These are phyloP conservation scores for Neocucurbitaria cava DNA, from an alignment of 2,329 filamentous ascomycete genomes.

Conservation along the genomic window DNA sequence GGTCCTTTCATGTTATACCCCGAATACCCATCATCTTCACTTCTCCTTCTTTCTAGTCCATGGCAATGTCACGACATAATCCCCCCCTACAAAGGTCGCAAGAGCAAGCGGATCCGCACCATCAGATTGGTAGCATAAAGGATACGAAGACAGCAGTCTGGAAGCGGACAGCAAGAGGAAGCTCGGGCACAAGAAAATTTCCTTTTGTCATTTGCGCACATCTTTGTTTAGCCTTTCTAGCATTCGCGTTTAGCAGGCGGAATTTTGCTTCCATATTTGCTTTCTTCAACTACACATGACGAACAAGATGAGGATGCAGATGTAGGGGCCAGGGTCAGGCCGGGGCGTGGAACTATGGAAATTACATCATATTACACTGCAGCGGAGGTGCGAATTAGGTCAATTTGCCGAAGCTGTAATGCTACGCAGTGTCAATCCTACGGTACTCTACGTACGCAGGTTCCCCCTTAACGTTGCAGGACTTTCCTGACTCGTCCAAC, in stretches of 20 bases:
- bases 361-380: constrained; percentile 10
- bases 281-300: constrained; percentile 5
- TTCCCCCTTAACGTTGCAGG: not conserved
- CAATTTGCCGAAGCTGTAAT: constrained; percentile 1
- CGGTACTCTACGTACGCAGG: not conserved
- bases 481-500: not conserved
- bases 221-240: constrained; percentile 7
- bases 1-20: constrained; percentile 37
- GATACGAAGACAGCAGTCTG: constrained; percentile 3
- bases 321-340: not conserved
- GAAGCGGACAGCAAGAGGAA: constrained; percentile 13
- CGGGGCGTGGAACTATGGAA: constrained; percentile 3
- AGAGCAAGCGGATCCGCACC: constrained; percentile 12
- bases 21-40: constrained; percentile 28
- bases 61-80: constrained; percentile 33
- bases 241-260: constrained; percentile 19
- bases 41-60: constrained; percentile 24
- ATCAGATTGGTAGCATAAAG: constrained; percentile 13
- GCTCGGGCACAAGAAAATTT: not conserved
- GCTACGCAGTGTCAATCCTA: not conserved
- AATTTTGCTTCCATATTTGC: constrained; percentile 1
- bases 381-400: not conserved
- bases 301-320: not conserved
- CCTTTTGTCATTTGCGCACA: constrained; percentile 7
- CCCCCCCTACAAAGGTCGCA: constrained; percentile 5